Evolutionary conservation across 805 yeast species (phyloP).

Genomic region (Myxozyma lipomycoides): DNA sequence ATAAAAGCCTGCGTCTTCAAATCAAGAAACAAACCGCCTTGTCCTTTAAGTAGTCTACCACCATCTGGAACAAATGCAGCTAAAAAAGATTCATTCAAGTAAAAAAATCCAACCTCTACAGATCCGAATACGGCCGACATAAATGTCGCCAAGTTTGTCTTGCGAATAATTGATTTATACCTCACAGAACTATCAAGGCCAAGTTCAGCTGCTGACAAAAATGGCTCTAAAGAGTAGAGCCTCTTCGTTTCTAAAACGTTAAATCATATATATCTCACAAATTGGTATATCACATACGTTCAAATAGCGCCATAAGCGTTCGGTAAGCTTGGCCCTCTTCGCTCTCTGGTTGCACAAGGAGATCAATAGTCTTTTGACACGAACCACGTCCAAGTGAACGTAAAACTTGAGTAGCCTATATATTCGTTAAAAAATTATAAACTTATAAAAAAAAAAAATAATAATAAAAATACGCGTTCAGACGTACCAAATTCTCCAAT

Average conservation of each 20-base stretch:
- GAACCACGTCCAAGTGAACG: constrained; percentile 69
- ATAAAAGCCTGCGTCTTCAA: constrained; percentile 94
- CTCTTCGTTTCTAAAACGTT: constrained; percentile 55
- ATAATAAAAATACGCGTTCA: neutral
- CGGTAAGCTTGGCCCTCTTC: constrained; percentile 59
- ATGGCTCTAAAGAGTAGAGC: constrained; percentile 67
- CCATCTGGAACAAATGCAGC: constrained; percentile 78
- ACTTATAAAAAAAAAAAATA: neutral
- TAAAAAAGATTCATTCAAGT: constrained; percentile 76
- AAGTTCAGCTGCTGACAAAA: constrained; percentile 62
- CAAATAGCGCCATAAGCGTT: constrained; percentile 69
- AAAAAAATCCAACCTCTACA: constrained; percentile 80
- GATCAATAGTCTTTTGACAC: constrained; percentile 66
- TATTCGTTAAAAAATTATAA: neutral
- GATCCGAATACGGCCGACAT: constrained; percentile 81
- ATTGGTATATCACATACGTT: constrained; percentile 37
- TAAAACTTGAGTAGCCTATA: constrained; percentile 66
- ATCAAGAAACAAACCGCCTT: constrained; percentile 69
- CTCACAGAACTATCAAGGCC: constrained; percentile 16
- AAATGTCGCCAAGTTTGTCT: constrained; percentile 84
- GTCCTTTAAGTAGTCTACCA: constrained; percentile 69
- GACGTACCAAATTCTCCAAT: constrained; percentile 58
- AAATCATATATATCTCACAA: neutral
- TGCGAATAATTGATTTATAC: constrained; percentile 63
- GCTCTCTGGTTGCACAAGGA: constrained; percentile 62